phyloP scores from a whole-genome alignment of 768 basidiomycete species.

The Boletus pseudo-olivaceus region DNA sequence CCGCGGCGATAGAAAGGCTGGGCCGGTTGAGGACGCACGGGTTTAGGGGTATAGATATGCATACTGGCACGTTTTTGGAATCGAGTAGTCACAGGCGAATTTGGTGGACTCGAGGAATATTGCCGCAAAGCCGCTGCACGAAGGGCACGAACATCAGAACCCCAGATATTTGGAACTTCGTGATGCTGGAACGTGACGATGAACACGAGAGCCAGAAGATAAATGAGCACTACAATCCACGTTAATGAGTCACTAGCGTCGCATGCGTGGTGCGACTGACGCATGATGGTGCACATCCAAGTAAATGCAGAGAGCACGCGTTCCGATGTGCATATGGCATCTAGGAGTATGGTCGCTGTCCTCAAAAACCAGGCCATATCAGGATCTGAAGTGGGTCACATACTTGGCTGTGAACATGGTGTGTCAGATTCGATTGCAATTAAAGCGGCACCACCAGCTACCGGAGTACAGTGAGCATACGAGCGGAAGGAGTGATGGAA shows the following conservation, averaged over 20 bases:
- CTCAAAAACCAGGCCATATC: neutral
- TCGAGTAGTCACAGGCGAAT: conserved; percentile 34
- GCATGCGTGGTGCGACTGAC: conserved; percentile 32
- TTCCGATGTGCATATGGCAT: conserved; percentile 46
- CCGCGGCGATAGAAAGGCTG: conserved; percentile 32
- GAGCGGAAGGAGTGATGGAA: neutral
- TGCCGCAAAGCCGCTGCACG: conserved; percentile 31
- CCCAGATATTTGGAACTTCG: conserved; percentile 51
- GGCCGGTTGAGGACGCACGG: conserved; percentile 36
- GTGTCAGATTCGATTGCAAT: conserved; percentile 37
- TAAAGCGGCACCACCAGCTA: conserved; percentile 53
- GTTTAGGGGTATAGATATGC: conserved; percentile 43
- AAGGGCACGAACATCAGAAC: conserved; percentile 44
- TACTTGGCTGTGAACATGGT: conserved; percentile 36
- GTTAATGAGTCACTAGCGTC: neutral
- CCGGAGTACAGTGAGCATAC: conserved; percentile 2
- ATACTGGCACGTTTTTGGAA: conserved; percentile 35
- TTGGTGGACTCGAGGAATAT: conserved; percentile 33
- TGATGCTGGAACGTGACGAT: conserved; percentile 40
- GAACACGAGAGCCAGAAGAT: conserved; percentile 49
- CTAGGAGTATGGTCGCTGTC: neutral
- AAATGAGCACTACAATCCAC: conserved; percentile 48
- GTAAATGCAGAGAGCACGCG: conserved; percentile 56
- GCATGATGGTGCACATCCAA: conserved; percentile 45
- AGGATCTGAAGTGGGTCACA: neutral